Percentiles rank a stretch among this genome's conserved stretches.
Evolutionary conservation across 352 stramenopile species (phyloP).

Genomic region (Phytophthora melonis): DNA sequence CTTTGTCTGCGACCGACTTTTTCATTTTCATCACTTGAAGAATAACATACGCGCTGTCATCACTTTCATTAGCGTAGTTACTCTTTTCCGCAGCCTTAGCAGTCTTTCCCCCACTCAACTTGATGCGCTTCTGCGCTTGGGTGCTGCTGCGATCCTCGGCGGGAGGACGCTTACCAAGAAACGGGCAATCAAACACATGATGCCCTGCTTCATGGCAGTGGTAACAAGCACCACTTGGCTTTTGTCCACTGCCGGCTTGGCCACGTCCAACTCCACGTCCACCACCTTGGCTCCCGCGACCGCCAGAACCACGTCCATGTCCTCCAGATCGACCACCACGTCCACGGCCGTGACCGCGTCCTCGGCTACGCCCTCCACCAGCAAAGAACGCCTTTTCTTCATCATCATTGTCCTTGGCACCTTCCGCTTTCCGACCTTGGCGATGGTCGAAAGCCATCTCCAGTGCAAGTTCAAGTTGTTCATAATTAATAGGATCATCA

Average conservation of each 20-base stretch:
- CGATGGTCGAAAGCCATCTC: constrained; percentile 8
- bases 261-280: not conserved
- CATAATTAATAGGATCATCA: constrained; percentile 15
- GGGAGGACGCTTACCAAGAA: constrained; percentile 10
- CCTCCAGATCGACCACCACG: constrained; percentile 4
- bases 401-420: not conserved
- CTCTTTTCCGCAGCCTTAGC: not conserved
- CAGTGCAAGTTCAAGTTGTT: constrained; percentile 11
- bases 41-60: constrained; percentile 12
- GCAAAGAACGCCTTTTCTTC: constrained; percentile 15
- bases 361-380: not conserved
- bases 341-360: not conserved
- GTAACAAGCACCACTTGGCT: constrained; percentile 6
- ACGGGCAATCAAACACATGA: constrained; percentile 7
- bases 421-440: constrained; percentile 2
- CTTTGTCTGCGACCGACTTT: not conserved
- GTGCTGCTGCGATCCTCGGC: not conserved
- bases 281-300: constrained; percentile 2
- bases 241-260: not conserved
- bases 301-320: constrained; percentile 5
- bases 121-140: not conserved
- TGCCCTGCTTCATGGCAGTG: constrained; percentile 9
- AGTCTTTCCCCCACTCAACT: not conserved
- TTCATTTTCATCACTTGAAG: constrained; percentile 1
- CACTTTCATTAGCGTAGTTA: constrained; percentile 7